Conservation (phyloP, 352 stramenopile genomes). For the Phytophthora foliorum region DNA sequence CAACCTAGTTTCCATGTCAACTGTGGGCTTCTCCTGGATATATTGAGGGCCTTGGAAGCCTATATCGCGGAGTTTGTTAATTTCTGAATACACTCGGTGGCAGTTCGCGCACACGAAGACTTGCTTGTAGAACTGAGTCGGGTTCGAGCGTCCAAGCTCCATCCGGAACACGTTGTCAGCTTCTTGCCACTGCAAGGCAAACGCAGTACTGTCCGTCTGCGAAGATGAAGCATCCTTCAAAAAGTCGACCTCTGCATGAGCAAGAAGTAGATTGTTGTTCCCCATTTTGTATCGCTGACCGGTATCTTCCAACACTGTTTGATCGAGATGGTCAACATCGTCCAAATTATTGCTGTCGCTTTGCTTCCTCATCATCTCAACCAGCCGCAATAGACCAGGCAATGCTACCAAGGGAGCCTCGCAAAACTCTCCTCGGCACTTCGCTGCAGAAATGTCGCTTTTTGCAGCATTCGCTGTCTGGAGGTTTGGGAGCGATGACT, state of each 20-base stretch:
- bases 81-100: slow-evolving; percentile 70
- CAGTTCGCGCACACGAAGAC: slow-evolving; percentile 79
- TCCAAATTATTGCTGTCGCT: slow-evolving; percentile 23
- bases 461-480: slow-evolving; percentile 7
- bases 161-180: slow-evolving; percentile 68
- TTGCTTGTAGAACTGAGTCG: slow-evolving; percentile 84
- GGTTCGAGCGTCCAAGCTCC: slow-evolving; percentile 72
- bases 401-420: slow-evolving; percentile 40
- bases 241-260: slow-evolving; percentile 67
- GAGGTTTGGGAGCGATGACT: slow-evolving; percentile 61
- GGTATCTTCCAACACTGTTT: slow-evolving; percentile 42
- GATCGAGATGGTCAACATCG: slow-evolving; percentile 8
- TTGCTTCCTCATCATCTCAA: slow-evolving; percentile 14
- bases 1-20: neutral
- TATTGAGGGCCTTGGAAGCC: slow-evolving; percentile 46
- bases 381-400: slow-evolving; percentile 39
- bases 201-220: slow-evolving; percentile 15
- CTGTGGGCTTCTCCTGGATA: neutral
- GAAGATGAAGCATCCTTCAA: slow-evolving; percentile 30
- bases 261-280: slow-evolving; percentile 80
- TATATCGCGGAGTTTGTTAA: slow-evolving; percentile 59
- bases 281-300: slow-evolving; percentile 75
- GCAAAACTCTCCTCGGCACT: slow-evolving; percentile 82
- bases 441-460: slow-evolving; percentile 20
- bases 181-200: slow-evolving; percentile 71